Percentiles rank a stretch among this genome's conserved stretches.
Conservation (phyloP, 2,329 filamentous ascomycete species). For the Chaetomiaceae sp. region DNA sequence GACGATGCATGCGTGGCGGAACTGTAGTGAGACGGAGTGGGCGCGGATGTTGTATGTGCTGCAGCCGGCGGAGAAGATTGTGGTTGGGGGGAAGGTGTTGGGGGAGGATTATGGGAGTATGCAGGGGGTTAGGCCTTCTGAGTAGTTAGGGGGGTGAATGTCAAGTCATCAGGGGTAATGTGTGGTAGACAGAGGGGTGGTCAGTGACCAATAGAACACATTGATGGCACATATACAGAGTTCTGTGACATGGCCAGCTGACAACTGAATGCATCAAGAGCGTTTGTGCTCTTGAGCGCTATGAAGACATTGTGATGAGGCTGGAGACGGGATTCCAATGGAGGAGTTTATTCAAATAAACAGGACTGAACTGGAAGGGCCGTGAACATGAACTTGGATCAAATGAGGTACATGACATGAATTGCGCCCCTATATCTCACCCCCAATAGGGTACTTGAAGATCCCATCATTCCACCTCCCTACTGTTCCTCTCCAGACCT, state of each 20-base stretch:
- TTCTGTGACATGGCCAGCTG: too few relatives aligned
- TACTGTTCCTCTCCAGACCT: not conserved
- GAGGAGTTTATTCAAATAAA: too few relatives aligned
- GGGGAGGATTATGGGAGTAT: constrained; percentile 5
- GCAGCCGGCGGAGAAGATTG: constrained; percentile 21
- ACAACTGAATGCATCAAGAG: too few relatives aligned
- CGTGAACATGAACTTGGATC: too few relatives aligned
- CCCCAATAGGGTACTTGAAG: not conserved
- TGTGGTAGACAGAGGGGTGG: too few relatives aligned
- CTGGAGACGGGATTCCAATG: too few relatives aligned
- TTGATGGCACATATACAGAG: too few relatives aligned
- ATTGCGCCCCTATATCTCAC: not conserved
- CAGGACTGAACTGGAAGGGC: too few relatives aligned
- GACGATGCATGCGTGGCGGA: constrained; percentile 42
- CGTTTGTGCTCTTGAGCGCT: too few relatives aligned
- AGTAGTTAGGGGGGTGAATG: not conserved
- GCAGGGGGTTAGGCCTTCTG: constrained; percentile 5
- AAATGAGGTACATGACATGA: not conserved
- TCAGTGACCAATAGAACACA: too few relatives aligned
- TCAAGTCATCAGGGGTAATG: too few relatives aligned
- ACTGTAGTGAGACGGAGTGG: constrained; percentile 38
- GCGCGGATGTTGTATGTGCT: constrained; percentile 37
- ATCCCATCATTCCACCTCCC: not conserved
- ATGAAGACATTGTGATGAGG: too few relatives aligned
- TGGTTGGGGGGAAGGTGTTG: not conserved